Conservation (phyloP, 169 alveolate genomes). For the Theileria parva region DNA sequence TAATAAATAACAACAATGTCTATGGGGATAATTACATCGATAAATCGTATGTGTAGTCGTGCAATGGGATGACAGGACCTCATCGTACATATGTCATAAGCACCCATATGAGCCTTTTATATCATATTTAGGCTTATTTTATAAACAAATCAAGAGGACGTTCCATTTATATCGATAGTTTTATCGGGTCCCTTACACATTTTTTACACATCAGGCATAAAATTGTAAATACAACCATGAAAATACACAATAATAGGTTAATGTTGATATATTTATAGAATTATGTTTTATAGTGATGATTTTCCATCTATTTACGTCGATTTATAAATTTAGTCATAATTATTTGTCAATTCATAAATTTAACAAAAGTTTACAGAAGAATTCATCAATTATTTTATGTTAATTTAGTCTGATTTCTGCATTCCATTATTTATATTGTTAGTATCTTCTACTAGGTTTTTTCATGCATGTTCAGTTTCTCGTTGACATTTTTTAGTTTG, state of each 20-base stretch:
- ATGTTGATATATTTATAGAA: not conserved
- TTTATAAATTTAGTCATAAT: no score
- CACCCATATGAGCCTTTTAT: not conserved
- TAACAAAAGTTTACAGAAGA: no score
- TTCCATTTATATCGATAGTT: not conserved
- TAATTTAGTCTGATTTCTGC: not conserved
- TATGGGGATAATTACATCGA: not conserved
- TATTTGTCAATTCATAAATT: not conserved
- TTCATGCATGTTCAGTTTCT: not conserved
- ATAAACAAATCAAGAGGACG: not conserved
- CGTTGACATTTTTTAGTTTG: not conserved
- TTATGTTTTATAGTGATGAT: not conserved
- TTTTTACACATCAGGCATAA: not conserved
- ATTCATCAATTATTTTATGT: no score
- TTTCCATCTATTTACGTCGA: not conserved
- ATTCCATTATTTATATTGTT: not conserved
- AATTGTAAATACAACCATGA: no score
- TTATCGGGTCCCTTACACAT: constrained; percentile 10
- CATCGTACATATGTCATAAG: not conserved
- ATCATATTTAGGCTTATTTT: not conserved
- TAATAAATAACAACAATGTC: constrained; percentile 6
- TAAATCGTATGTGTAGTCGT: not conserved
- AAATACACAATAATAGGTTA: not conserved
- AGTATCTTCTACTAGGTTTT: not conserved
- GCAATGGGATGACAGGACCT: not conserved